A percentile compares a stretch with the other conserved stretches of the same genome.
These are phyloP conservation scores for Beauveria scarabaeidicola DNA, from an alignment of 2,329 filamentous ascomycete genomes.

Conservation along the genomic window DNA sequence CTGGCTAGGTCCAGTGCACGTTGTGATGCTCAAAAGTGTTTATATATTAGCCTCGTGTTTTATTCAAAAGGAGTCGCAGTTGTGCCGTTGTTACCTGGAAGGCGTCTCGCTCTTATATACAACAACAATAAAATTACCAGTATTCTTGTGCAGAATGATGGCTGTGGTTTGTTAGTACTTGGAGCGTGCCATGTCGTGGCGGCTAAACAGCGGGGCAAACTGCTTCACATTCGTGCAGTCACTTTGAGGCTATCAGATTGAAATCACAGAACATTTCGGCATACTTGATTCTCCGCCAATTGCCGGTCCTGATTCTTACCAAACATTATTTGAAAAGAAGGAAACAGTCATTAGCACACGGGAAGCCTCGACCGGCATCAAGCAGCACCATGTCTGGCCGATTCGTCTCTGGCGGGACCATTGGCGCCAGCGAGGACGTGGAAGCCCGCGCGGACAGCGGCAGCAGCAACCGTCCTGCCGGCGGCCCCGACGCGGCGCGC, in stretches of 20 bases:
- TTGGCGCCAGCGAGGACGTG: conserved; percentile 27
- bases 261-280: not conserved
- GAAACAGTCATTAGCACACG: not conserved
- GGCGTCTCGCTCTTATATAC: not conserved
- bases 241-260: not conserved
- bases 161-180: not conserved
- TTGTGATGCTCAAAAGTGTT: not conserved
- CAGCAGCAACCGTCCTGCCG: not conserved
- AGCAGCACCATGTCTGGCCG: conserved; percentile 38
- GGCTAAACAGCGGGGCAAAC: conserved; percentile 1
- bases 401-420: conserved; percentile 48
- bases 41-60: not conserved
- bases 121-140: conserved; percentile 2
- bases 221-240: too few species aligned
- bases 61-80: conserved; percentile 4
- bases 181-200: not conserved
- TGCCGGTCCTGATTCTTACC: not conserved
- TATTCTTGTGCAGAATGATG: not conserved
- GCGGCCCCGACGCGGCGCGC: conserved; percentile 15
- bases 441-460: not conserved
- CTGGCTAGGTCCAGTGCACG: not conserved
- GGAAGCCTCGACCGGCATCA: not conserved
- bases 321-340: not conserved
- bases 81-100: not conserved
- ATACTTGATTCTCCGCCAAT: not conserved